Evolutionary conservation across 495 filamentous ascomycete genomes (phyloP), one percentile per base, ranked within the genome.

Genomic region (Aspergillus kassunensis): DNA sequence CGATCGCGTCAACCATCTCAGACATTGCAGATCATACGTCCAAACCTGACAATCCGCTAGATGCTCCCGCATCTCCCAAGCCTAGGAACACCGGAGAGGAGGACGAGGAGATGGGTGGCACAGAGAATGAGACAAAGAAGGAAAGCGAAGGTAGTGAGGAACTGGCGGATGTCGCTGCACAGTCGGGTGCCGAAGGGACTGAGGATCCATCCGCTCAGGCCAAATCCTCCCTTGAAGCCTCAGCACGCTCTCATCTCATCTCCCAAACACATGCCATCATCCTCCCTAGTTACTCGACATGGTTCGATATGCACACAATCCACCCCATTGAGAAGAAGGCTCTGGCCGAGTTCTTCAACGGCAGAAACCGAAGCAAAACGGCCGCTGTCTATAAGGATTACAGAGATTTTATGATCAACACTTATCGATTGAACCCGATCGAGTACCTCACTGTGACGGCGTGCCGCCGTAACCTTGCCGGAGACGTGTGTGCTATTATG

Each of bases 401-500:
- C 69, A 85, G 93, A 53, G 92, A 97, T 62, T 98, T 98, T 69
- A 98, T 98, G 93, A 92, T 98, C 68, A 97, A 97, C 66, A 96
- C 93, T 15, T 98, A 98, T 69, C 83, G 93, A 18, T 71, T 98
- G 42, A 97, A 97, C 65, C 93, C 93, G 3, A 79, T 89, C 21
- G 93, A 98, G 69, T 98, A 98, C 63, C 78, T 98, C 34, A 98
- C 95, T 13, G 90, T 98, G 47, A 98, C 93, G 9, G 93, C 93
- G n/a, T 98, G 93, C 65, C 77, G 93, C 54, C 83, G 93, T 48
- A 98, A 98, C 66, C 77, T 98, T 56, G 91, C 95, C 7, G 93
- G 93, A 53, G 93, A 98, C 71, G 93, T 98, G 46, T 97, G 93
- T 68, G 93, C 95, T 12, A 97, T 98, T 57, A 97, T 97, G 93